Evolutionary conservation across 257 asterid genomes (phyloP), one percentile per base, ranked within the genome.

Genomic region (Penstemon eatonii): DNA sequence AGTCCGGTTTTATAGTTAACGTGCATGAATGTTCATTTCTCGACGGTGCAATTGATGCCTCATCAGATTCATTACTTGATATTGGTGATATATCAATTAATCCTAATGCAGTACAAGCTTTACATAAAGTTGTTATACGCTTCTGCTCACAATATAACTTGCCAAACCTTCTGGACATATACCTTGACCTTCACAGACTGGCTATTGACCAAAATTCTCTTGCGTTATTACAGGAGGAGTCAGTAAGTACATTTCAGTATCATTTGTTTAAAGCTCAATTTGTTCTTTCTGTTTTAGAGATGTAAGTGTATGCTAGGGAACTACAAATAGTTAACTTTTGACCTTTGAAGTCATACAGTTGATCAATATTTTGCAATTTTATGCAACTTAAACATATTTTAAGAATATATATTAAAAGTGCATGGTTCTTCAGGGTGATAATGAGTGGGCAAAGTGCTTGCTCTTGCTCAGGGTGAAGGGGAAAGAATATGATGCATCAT

Each of bases 401-500:
- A 66, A 72, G 75, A 70, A 49, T 70, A 39, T 70, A 56, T 73
- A 62, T 66, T 75, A 60, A 52, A 50, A 37, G 61, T 44, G 53
- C 60, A 55, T 82, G 66, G 64, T 72, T 78, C 56, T 80, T 19
- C 84, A 94, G 99, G 97, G 90, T 70, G 95, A 89, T 81, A 88
- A 85, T 73, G 92, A 89, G 77, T 91, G 95, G 90, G 96, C 89
- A 44, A 91, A 81, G 76, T 90, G 90, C 88, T 81, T 91, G 79
- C 90, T 94, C 74, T 83, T 91, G 71, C 85, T 85, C 65, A 85
- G 99, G 84, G 83, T 86, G 72, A 87, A 84, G 77, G 99, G 99
- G 42, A 89, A 83, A 80, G 99, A 94, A 81, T 94, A 90, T 78
- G 97, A 94, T 73, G 91, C 89, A 38, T 91, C 99, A 64, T 94